These are phyloP conservation scores for Kurtzmaniella quercitrusa DNA, from an alignment of 1,139 yeast species.

Conservation along the genomic window DNA sequence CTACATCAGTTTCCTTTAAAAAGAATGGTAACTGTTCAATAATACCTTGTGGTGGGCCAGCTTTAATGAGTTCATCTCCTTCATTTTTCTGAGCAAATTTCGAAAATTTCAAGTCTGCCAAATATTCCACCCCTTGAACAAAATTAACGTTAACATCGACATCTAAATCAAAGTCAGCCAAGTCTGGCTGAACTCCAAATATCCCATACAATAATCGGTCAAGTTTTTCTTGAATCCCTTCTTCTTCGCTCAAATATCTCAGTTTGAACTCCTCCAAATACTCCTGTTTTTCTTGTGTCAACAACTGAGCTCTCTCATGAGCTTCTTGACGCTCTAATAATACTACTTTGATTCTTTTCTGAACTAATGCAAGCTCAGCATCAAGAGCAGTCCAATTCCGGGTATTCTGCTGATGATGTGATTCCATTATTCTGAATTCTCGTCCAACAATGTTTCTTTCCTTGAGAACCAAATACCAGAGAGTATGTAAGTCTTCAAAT, in stretches of 20 bases:
- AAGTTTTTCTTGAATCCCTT: conserved; percentile 61
- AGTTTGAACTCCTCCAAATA: conserved; percentile 56
- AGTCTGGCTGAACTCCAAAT: conserved; percentile 64
- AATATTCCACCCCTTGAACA: conserved; percentile 61
- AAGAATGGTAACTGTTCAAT: conserved; percentile 44
- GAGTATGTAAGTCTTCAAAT: conserved; percentile 83
- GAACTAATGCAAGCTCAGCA: conserved; percentile 34
- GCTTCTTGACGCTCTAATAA: conserved; percentile 81
- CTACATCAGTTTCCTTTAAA: conserved; percentile 44
- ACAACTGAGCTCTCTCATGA: conserved; percentile 55
- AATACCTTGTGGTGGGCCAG: conserved; percentile 33
- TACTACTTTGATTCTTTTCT: conserved; percentile 72
- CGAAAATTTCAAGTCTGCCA: conserved; percentile 62
- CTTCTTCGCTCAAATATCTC: conserved; percentile 56
- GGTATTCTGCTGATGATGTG: conserved; percentile 24
- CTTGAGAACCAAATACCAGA: conserved; percentile 84
- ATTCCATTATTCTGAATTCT: conserved; percentile 52
- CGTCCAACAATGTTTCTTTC: conserved; percentile 79
- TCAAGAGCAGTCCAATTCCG: conserved; percentile 29
- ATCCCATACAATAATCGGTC: conserved; percentile 77
- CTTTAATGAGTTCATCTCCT: conserved; percentile 13
- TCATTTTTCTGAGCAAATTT: conserved; percentile 21
- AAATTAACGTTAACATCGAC: conserved; percentile 48
- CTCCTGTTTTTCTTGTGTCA: conserved; percentile 39
- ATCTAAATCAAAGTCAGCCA: conserved; percentile 35